Evolutionary conservation across 1,284 basidiomycete genomes (phyloP).

Genomic region (Clitocybe nebularis): DNA sequence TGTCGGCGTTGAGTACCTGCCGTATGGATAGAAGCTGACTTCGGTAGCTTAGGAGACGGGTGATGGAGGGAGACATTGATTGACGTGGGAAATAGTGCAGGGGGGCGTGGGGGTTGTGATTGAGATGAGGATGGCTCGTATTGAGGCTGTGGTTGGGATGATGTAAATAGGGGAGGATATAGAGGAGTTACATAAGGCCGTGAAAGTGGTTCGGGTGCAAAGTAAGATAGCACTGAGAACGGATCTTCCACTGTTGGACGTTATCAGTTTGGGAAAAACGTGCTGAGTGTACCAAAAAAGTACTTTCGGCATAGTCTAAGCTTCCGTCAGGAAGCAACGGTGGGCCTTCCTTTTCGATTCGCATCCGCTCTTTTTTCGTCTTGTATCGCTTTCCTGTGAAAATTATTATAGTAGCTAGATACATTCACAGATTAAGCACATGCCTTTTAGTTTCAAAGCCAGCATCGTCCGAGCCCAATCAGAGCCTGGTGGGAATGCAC

Average conservation of each 20-base stretch:
- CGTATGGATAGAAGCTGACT: conserved; percentile 7
- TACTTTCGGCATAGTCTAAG: conserved; percentile 68
- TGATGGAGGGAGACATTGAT: conserved; percentile 24
- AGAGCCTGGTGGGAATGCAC: conserved; percentile 62
- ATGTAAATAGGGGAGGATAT: conserved; percentile 38
- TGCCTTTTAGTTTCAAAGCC: conserved; percentile 68
- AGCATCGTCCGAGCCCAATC: conserved; percentile 69
- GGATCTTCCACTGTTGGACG: conserved; percentile 66
- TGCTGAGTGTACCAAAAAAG: conserved; percentile 22
- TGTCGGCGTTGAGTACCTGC: conserved; percentile 29
- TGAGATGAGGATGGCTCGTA: conserved; percentile 23
- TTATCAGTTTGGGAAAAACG: conserved; percentile 10
- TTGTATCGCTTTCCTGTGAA: conserved; percentile 64
- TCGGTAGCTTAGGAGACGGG: conserved; percentile 5
- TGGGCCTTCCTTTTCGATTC: conserved; percentile 69
- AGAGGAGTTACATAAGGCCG: conserved; percentile 56
- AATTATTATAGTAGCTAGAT: no score
- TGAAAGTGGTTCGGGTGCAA: conserved; percentile 54
- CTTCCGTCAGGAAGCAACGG: conserved; percentile 67
- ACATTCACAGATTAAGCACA: conserved; percentile 7
- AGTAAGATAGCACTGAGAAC: conserved; percentile 58
- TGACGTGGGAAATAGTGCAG: conserved; percentile 16
- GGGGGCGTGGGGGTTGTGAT: conserved; percentile 12
- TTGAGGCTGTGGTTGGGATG: conserved; percentile 16
- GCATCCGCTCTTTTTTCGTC: conserved; percentile 73